Percentiles rank a stretch among this genome's conserved stretches.
These are phyloP conservation scores for Angomonas ambiguus DNA, from an alignment of 208 protist genomes.

Conservation along the genomic window DNA sequence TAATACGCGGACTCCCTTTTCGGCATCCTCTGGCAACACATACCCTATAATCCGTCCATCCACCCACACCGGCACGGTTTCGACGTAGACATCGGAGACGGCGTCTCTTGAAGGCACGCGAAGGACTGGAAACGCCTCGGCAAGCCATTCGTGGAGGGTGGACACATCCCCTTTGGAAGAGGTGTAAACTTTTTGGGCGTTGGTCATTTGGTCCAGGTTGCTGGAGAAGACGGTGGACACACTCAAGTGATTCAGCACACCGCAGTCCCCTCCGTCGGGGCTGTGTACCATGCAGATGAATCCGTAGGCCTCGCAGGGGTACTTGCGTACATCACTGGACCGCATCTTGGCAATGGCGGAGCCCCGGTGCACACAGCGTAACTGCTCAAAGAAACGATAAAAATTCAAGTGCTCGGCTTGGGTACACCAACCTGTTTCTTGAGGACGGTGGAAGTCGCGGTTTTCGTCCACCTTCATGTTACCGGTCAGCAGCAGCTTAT, in stretches of 20 bases:
- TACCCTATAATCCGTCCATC: constrained; percentile 91
- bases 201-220: constrained; percentile 20
- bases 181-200: constrained; percentile 4
- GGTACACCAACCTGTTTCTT: constrained; percentile 95
- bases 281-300: constrained; percentile 99
- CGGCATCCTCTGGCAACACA: constrained; percentile 49
- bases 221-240: constrained; percentile 74
- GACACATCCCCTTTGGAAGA: neutral
- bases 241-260: constrained; percentile 99
- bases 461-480: constrained; percentile 69
- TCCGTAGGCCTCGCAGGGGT: constrained; percentile 98
- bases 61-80: constrained; percentile 87
- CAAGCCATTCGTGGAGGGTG: constrained; percentile 39
- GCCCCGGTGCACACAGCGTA: constrained; percentile 98
- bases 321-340: constrained; percentile 97
- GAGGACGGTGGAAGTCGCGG: constrained; percentile 84
- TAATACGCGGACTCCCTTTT: constrained; percentile 31
- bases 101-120: constrained; percentile 13
- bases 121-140: constrained; percentile 38
- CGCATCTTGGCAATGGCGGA: constrained; percentile 98
- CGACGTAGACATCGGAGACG: constrained; percentile 44
- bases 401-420: constrained; percentile 99
- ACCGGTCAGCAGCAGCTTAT: constrained; percentile 76
- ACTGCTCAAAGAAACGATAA: constrained; percentile 98
- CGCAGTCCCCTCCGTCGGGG: constrained; percentile 99